Evolutionary conservation across 768 basidiomycete genomes (phyloP).

Genomic region (Lactarius indigo): DNA sequence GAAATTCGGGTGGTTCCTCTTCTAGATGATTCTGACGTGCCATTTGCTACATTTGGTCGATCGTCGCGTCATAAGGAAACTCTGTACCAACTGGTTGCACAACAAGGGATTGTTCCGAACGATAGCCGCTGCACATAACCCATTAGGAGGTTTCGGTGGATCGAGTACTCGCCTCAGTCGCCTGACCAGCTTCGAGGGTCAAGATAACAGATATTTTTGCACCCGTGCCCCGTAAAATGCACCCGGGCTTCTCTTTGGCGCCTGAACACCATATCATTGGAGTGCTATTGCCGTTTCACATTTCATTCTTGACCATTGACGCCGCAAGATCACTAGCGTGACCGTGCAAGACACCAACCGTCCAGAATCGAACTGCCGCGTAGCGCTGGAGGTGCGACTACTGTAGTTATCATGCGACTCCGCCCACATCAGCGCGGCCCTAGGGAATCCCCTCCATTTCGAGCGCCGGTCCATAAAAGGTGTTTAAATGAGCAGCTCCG

Average conservation of each 20-base stretch:
- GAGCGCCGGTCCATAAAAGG: neutral
- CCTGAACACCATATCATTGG: neutral
- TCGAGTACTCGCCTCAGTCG: neutral
- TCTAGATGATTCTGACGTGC: neutral
- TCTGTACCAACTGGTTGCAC: neutral
- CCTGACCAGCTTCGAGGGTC: neutral
- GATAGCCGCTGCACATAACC: neutral
- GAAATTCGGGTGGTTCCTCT: neutral
- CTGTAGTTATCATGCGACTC: neutral
- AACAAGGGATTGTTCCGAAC: neutral
- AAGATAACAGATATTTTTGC: neutral
- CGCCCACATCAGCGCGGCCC: neutral
- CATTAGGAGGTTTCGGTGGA: neutral
- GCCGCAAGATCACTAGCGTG: neutral
- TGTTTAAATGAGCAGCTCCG: neutral
- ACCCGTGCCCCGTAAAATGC: neutral
- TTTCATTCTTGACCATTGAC: neutral
- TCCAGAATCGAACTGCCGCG: neutral
- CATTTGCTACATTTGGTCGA: neutral
- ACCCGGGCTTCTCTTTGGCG: neutral
- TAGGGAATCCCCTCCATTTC: neutral
- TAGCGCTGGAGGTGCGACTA: neutral
- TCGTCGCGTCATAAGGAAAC: neutral
- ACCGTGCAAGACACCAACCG: neutral
- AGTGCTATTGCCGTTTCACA: neutral